These are phyloP conservation scores for Sutorius australiensis DNA, from an alignment of 768 basidiomycete species.

Conservation along the genomic window DNA sequence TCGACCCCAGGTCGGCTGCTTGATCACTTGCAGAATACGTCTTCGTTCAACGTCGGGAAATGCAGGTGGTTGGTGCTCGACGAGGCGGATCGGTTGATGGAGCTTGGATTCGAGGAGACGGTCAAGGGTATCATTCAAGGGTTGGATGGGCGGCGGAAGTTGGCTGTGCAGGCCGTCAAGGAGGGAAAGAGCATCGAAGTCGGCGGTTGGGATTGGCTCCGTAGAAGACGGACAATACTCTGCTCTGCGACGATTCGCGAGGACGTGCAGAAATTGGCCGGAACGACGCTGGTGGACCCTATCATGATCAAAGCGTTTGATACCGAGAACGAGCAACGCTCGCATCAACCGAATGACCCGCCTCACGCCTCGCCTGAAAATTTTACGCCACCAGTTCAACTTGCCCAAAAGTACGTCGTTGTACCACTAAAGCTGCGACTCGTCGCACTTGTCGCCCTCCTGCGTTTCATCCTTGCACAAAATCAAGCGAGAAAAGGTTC, in stretches of 20 bases:
- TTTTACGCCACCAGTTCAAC: constrained; percentile 92
- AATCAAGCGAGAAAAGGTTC: constrained; percentile 47
- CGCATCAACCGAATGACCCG: constrained; percentile 13
- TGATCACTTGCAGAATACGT: constrained; percentile 95
- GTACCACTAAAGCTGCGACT: constrained; percentile 93
- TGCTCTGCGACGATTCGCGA: constrained; percentile 97
- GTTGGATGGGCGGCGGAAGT: constrained; percentile 74
- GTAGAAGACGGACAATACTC: constrained; percentile 76
- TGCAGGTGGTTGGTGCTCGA: constrained; percentile 95
- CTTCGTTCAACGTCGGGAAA: constrained; percentile 88
- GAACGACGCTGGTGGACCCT: constrained; percentile 72
- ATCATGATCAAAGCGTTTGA: constrained; percentile 78
- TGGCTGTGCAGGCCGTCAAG: constrained; percentile 63
- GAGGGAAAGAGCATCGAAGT: constrained; percentile 69
- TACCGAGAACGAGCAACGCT: constrained; percentile 32
- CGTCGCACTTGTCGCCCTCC: constrained; percentile 81
- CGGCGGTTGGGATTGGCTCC: constrained; percentile 82
- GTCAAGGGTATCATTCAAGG: constrained; percentile 86
- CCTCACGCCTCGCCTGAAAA: constrained; percentile 39
- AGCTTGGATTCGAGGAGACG: constrained; percentile 95
- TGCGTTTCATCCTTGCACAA: constrained; percentile 75
- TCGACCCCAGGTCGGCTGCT: constrained; percentile 93
- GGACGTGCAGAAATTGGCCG: constrained; percentile 91
- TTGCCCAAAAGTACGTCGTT: constrained; percentile 85
- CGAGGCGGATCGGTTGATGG: constrained; percentile 97